Percentiles rank a stretch among this genome's conserved stretches.
These are phyloP conservation scores for Diphasiastrum complanatum DNA, from an alignment of 83 land plant genomes.

Conservation along the genomic window DNA sequence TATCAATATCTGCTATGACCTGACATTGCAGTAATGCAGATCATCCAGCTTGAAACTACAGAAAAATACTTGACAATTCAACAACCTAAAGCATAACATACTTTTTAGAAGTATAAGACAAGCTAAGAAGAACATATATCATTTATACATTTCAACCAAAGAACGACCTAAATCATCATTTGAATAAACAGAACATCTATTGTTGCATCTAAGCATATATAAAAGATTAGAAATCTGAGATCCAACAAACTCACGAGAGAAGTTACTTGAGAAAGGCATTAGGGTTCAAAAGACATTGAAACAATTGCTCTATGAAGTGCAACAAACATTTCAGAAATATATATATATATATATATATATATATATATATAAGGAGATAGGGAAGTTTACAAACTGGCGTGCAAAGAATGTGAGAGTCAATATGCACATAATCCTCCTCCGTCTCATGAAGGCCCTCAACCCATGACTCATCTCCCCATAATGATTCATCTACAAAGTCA, in stretches of 20 bases:
- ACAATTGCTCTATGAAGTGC: too few relatives aligned
- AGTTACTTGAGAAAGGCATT: too few relatives aligned
- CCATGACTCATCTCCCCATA: constrained; percentile 96
- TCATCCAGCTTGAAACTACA: too few relatives aligned
- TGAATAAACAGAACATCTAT: too few relatives aligned
- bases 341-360: neutral
- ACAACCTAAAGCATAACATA: neutral
- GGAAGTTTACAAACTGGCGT: constrained; percentile 65
- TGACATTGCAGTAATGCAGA: constrained; percentile 18
- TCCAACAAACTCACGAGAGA: too few relatives aligned
- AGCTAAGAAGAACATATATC: too few relatives aligned
- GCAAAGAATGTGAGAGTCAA: constrained; percentile 82
- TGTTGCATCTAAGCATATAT: too few relatives aligned
- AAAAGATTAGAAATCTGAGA: too few relatives aligned
- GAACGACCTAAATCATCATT: too few relatives aligned
- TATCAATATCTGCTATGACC: constrained; percentile 98
- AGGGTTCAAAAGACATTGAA: too few relatives aligned
- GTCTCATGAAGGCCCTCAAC: constrained; percentile 62
- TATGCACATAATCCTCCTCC: constrained; percentile 64
- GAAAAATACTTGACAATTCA: too few relatives aligned
- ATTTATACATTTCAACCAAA: too few relatives aligned
- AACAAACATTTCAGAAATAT: neutral
- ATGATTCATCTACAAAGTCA: constrained; percentile 92
- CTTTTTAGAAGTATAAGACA: neutral
- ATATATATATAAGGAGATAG: neutral